Conservation (phyloP, 208 protist genomes). For the Leishmania braziliensis region DNA sequence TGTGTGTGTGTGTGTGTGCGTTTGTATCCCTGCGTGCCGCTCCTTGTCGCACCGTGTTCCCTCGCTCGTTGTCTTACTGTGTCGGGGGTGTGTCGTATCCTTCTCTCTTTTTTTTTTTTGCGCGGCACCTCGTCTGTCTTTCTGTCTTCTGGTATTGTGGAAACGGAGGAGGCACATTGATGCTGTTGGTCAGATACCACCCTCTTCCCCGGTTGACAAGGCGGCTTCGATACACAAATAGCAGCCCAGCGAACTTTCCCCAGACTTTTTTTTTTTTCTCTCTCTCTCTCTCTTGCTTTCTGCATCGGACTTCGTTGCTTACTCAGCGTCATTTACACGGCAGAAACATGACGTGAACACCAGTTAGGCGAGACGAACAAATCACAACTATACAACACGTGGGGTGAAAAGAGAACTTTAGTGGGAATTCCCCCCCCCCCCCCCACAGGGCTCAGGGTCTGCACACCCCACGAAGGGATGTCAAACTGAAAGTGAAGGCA, state of each 20-base stretch:
- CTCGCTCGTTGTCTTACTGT: neutral
- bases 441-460: neutral
- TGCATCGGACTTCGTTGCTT: too few species aligned
- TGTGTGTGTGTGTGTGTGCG: conserved; percentile 1
- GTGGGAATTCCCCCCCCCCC: neutral
- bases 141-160: neutral
- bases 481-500: neutral
- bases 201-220: too few species aligned
- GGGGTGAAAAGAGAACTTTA: neutral
- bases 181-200: neutral
- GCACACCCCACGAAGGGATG: neutral
- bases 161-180: neutral
- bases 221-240: neutral
- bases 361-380: neutral
- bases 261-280: neutral
- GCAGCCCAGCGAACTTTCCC: neutral
- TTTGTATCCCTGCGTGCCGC: neutral
- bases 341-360: neutral
- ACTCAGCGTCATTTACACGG: neutral
- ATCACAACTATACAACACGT: neutral
- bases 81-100: neutral
- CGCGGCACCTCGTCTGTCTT: neutral
- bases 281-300: neutral
- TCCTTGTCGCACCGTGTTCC: neutral
- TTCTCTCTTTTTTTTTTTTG: neutral